Percentiles rank a stretch among this genome's conserved stretches.
These are phyloP conservation scores for Globomyces pollinis-pini DNA, from an alignment of 192 early-diverging fungal genomes.

Conservation along the genomic window DNA sequence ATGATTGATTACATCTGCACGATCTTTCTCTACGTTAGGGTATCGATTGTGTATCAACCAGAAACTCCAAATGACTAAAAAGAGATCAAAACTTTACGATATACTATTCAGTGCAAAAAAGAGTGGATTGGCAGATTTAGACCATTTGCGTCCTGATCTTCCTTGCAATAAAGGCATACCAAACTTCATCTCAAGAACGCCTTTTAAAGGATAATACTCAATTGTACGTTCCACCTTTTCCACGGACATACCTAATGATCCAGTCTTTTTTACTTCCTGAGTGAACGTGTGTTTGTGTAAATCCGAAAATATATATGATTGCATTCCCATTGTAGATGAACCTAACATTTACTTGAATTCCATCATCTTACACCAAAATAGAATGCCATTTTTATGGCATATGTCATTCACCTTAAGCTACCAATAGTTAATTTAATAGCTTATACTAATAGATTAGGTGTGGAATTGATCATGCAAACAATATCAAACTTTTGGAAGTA, in stretches of 20 bases:
- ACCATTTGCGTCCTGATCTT: constrained; percentile 17
- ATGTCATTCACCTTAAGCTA: constrained; percentile 50
- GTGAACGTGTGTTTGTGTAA: constrained; percentile 49
- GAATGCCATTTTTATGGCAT: constrained; percentile 46
- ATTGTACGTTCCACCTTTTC: neutral
- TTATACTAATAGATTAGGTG: neutral
- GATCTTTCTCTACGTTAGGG: constrained; percentile 22
- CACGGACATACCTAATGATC: neutral
- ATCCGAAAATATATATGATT: constrained; percentile 86
- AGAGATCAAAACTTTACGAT: neutral
- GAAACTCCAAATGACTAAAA: constrained; percentile 30
- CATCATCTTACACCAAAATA: too few species aligned
- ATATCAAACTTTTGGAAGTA: constrained; percentile 56
- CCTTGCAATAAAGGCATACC: constrained; percentile 9
- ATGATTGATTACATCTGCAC: constrained; percentile 21
- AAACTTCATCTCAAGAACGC: neutral
- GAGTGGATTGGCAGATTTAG: constrained; percentile 17
- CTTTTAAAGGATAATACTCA: neutral
- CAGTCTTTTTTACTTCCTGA: constrained; percentile 34
- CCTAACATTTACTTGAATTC: too few species aligned
- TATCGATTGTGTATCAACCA: constrained; percentile 9
- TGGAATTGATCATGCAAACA: constrained; percentile 26
- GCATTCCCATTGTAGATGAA: constrained; percentile 61
- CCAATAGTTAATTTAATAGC: constrained; percentile 22
- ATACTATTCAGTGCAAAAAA: constrained; percentile 26